Evolutionary conservation across 805 yeast genomes (phyloP).

Genomic region (Pichia occidentalis): DNA sequence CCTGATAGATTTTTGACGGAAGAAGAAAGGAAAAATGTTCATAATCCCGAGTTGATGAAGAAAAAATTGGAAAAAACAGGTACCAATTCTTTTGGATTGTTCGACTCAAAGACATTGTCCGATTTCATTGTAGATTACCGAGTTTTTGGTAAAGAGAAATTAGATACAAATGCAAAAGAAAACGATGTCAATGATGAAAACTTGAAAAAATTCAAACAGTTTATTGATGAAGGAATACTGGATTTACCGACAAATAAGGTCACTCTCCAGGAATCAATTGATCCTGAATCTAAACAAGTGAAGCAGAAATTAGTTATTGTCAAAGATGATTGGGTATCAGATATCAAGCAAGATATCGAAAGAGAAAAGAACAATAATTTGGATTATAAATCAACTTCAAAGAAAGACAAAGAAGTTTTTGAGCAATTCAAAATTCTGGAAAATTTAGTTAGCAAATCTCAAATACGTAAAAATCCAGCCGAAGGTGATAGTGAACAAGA

Average conservation of each 20-base stretch:
- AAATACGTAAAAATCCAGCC: slow-evolving; percentile 9
- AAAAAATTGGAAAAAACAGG: slow-evolving; percentile 7
- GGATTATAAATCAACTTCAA: slow-evolving; percentile 2
- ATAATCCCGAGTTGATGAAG: slow-evolving; percentile 9
- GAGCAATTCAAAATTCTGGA: slow-evolving; percentile 19
- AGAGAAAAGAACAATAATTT: slow-evolving; percentile 1
- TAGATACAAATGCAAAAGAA: slow-evolving; percentile 7
- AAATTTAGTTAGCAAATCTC: slow-evolving; percentile 16
- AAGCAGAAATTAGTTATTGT: slow-evolving; percentile 24
- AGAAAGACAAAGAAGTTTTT: slow-evolving; percentile 13
- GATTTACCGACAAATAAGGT: slow-evolving; percentile 23
- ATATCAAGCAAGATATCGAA: slow-evolving; percentile 8
- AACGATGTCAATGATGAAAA: slow-evolving; percentile 15
- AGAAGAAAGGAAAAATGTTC: slow-evolving; percentile 10
- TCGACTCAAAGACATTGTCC: slow-evolving; percentile 17
- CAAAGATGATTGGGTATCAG: slow-evolving; percentile 17
- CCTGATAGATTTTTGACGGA: slow-evolving; percentile 18
- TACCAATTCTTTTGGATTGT: slow-evolving; percentile 12
- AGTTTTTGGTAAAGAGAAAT: slow-evolving; percentile 8
- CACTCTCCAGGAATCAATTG: slow-evolving; percentile 13
- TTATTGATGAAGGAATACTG: slow-evolving; percentile 19
- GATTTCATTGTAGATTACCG: slow-evolving; percentile 21
- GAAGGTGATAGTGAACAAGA: slow-evolving; percentile 7
- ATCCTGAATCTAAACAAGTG: slow-evolving; percentile 11
- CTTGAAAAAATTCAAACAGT: slow-evolving; percentile 12